Evolutionary conservation across 1,284 basidiomycete genomes (phyloP).

Genomic region (Cutaneotrichosporon cutaneum): DNA sequence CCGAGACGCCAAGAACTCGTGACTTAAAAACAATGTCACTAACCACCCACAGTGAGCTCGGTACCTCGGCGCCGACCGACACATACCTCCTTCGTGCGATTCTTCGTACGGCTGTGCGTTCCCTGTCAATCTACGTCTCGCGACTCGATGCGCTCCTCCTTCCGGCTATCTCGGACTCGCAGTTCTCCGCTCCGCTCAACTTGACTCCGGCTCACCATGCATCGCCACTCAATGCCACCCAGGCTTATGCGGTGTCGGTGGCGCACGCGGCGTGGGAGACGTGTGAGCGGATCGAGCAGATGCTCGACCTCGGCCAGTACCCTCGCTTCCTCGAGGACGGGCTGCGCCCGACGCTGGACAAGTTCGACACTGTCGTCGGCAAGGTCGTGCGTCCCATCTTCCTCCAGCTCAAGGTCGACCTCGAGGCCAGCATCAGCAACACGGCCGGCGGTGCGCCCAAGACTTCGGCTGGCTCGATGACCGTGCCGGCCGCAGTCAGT

Average conservation of each 20-base stretch:
- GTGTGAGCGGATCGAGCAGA: constrained; percentile 51
- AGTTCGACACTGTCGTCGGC: constrained; percentile 56
- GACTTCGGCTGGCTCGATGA: constrained; percentile 36
- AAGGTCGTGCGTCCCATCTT: constrained; percentile 52
- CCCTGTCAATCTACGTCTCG: constrained; percentile 51
- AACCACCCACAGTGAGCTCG: constrained; percentile 37
- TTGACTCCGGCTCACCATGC: constrained; percentile 28
- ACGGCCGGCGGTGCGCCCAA: constrained; percentile 44
- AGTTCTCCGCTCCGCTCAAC: constrained; percentile 44
- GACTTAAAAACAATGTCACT: constrained; percentile 11
- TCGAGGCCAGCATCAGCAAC: constrained; percentile 40
- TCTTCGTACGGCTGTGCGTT: constrained; percentile 47
- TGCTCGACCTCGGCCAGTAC: constrained; percentile 48
- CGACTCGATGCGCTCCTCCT: constrained; percentile 53
- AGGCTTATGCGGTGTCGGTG: constrained; percentile 49
- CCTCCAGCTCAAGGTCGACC: constrained; percentile 47
- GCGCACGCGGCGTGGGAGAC: constrained; percentile 54
- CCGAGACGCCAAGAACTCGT: background rate
- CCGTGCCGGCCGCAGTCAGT: constrained; percentile 32
- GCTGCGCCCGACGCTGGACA: constrained; percentile 60
- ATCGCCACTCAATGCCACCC: constrained; percentile 49
- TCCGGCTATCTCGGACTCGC: constrained; percentile 49
- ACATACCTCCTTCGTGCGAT: constrained; percentile 53
- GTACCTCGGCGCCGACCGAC: constrained; percentile 37
- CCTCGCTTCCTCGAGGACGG: constrained; percentile 58